Evolutionary conservation across 2,329 filamentous ascomycete species (phyloP), one percentile per base, ranked within the genome.

Genomic region (Cercospora sp.): DNA sequence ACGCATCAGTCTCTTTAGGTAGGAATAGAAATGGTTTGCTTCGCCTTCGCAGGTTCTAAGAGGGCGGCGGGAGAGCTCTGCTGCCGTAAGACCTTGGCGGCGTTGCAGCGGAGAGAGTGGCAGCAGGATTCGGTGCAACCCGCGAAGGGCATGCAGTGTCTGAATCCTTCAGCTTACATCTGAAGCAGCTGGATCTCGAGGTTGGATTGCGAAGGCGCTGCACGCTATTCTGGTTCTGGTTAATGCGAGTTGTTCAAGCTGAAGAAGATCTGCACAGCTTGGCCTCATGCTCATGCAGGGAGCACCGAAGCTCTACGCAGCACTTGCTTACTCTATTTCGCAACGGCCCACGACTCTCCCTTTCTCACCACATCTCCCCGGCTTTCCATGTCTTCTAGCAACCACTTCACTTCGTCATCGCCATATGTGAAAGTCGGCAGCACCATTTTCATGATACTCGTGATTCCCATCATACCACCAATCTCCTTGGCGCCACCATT

Each of bases 391-490:
- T 90, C 88, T 8, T 83, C 87, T 67, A 98, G 80, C 77, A 97
- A 91, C 78, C 91, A 91, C 74, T 89, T 88, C 70, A 98, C 81
- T 81, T 98, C 94, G 77, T 97, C 94, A 75, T 92, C 92, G 70
- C 90, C 92, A 86, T 93, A 97, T 0, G 92, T 88, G 77, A 97
- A 97, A 1, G 93, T 94, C 0, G 91, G 88, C 63, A 97, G 89
- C 67, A 94, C 86, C 86, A 98, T 94, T 81, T 92, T 93, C 85
- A 99, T 86, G 92, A 98, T 97, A 90, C 94, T 97, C 8, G 89
- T 86, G 72, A 99, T 96, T 68, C 94, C 82, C 61, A 91, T 90
- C 91, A 97, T 95, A 30, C 90, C 88, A 18, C 90, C 90, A 59
- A 78, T 67, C 64, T 76, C 74, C 61, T 76, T 77, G 6, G 74